Evolutionary conservation across 768 basidiomycete genomes (phyloP).

Genomic region (Psilocybe cubensis): DNA sequence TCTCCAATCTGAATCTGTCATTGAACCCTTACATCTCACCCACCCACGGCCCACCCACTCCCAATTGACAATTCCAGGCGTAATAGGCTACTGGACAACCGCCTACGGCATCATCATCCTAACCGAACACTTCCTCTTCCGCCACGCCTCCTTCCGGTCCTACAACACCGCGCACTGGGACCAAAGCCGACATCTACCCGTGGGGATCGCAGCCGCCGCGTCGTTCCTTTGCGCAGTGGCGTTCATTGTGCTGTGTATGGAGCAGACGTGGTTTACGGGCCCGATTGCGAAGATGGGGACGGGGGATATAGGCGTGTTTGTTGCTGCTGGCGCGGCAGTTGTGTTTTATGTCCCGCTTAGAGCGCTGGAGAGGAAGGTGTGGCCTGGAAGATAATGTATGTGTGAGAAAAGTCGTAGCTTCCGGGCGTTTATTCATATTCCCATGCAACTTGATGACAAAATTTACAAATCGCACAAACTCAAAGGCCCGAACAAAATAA

Average conservation of each 20-base stretch:
- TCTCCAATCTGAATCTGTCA: not conserved
- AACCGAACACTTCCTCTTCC: conserved; percentile 70
- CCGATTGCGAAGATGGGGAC: conserved; percentile 61
- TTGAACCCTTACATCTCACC: not conserved
- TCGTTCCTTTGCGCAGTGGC: conserved; percentile 55
- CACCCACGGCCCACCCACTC: too few relatives aligned
- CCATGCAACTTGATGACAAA: too few relatives aligned
- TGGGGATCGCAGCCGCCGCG: conserved; percentile 62
- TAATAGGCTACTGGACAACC: conserved; percentile 60
- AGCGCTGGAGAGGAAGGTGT: conserved; percentile 34
- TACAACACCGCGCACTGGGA: conserved; percentile 64
- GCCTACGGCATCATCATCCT: conserved; percentile 65
- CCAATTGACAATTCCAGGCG: too few relatives aligned
- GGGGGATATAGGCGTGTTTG: conserved; percentile 75
- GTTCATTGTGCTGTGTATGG: conserved; percentile 67
- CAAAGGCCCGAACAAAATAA: too few relatives aligned
- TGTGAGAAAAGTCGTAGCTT: too few relatives aligned
- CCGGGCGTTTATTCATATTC: too few relatives aligned
- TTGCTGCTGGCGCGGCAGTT: conserved; percentile 52
- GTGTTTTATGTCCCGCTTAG: conserved; percentile 56
- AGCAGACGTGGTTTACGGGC: conserved; percentile 72
- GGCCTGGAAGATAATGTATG: conserved; percentile 16
- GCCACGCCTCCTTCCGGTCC: conserved; percentile 42
- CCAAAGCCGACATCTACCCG: conserved; percentile 52
- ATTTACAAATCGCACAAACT: too few relatives aligned